A percentile compares a stretch with the other conserved stretches of the same genome.
Evolutionary conservation across 148 eudicot genomes (phyloP).

Genomic region (Talinum fruticosum): DNA sequence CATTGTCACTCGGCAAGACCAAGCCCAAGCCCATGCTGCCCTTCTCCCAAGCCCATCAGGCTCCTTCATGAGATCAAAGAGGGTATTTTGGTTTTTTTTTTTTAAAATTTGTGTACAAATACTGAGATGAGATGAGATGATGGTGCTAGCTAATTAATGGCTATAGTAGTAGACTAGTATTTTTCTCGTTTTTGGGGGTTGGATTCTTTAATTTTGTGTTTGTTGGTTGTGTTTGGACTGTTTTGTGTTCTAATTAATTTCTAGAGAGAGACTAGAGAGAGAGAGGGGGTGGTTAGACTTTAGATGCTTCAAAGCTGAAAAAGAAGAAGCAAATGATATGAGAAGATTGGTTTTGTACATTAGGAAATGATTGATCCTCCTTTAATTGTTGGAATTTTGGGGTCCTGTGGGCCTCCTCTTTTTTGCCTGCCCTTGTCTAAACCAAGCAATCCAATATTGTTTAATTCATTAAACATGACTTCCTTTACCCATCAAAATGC

Average conservation of each 20-base stretch:
- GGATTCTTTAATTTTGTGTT: slow-evolving; percentile 17
- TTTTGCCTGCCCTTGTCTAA: background rate
- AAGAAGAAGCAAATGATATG: background rate
- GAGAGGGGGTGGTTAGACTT: background rate
- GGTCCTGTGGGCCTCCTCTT: background rate
- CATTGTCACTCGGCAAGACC: slow-evolving; percentile 24
- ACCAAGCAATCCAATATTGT: background rate
- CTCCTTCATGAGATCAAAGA: slow-evolving; percentile 17
- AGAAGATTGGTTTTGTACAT: background rate
- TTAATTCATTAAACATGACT: too few relatives aligned
- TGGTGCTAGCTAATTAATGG: background rate
- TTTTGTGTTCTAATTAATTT: slow-evolving; percentile 14
- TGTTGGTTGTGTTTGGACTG: slow-evolving; percentile 22
- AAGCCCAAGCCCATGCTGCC: slow-evolving; percentile 30
- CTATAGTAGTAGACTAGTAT: background rate
- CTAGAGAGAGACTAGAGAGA: slow-evolving; percentile 6
- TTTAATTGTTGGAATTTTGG: background rate
- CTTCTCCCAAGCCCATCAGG: slow-evolving; percentile 17
- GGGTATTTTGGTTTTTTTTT: background rate
- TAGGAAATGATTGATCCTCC: background rate
- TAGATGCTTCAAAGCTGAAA: slow-evolving; percentile 13
- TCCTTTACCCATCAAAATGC: too few relatives aligned
- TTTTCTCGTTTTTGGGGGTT: slow-evolving; percentile 7
- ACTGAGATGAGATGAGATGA: slow-evolving; percentile 7
- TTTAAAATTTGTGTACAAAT: slow-evolving; percentile 11